A percentile compares a stretch with the other conserved stretches of the same genome.
These are phyloP conservation scores for Beta lomatogona DNA, from an alignment of 179 eudicot species.

Conservation along the genomic window DNA sequence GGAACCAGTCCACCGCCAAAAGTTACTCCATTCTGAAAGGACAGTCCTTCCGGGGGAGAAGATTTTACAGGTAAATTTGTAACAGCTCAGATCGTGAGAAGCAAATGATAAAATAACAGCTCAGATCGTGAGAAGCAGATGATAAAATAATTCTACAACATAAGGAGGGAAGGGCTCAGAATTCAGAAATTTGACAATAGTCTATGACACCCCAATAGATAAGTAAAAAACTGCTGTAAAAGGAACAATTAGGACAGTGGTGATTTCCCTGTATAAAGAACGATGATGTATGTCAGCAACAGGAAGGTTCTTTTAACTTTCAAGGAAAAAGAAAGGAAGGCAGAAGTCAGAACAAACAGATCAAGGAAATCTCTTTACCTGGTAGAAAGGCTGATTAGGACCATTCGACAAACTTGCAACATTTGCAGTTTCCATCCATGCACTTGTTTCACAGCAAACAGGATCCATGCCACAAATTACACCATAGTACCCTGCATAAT, in stretches of 20 bases:
- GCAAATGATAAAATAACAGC: neutral
- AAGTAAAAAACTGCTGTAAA: neutral
- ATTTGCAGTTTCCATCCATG: slow-evolving; percentile 87
- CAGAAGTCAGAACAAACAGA: neutral
- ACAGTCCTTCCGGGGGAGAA: neutral
- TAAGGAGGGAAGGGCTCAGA: neutral
- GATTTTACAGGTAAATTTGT: neutral
- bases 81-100: neutral
- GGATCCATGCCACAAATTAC: slow-evolving; percentile 99
- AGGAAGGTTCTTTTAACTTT: neutral
- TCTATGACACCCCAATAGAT: neutral
- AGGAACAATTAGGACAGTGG: neutral
- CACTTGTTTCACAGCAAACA: slow-evolving; percentile 85
- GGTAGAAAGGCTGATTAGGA: slow-evolving; percentile 91
- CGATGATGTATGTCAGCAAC: neutral
- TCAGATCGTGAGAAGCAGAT: neutral
- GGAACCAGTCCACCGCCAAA: neutral
- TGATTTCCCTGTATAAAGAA: neutral
- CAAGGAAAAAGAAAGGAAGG: neutral
- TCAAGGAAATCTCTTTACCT: slow-evolving; percentile 42
- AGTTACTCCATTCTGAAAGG: neutral
- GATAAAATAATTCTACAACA: neutral
- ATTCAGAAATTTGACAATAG: neutral
- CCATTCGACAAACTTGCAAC: slow-evolving; percentile 72
- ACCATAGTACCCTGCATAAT: slow-evolving; percentile 69